Conservation (phyloP, 1,284 basidiomycete genomes). For the Ustilago loliicola region DNA sequence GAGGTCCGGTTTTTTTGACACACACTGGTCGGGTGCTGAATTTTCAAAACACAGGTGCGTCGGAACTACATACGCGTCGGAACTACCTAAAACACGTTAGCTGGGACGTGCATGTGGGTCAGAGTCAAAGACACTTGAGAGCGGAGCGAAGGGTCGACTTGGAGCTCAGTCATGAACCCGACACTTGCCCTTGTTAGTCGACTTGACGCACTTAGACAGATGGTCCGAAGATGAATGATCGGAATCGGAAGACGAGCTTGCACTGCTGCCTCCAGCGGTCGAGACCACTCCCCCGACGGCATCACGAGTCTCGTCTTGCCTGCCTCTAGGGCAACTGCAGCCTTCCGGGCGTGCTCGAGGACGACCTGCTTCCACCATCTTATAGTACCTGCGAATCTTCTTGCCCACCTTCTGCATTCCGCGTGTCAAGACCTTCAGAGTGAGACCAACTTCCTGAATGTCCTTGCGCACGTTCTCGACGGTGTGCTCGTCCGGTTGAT, state of each 20-base stretch:
- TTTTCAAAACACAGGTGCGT: no score
- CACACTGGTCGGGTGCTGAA: no score
- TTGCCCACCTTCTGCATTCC: conserved; percentile 16
- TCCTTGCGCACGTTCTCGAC: not conserved
- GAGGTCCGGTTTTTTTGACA: no score
- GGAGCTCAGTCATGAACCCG: not conserved
- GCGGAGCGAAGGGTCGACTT: no score
- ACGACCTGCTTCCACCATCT: conserved; percentile 1
- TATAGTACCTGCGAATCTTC: conserved; percentile 19
- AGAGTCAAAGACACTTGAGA: no score
- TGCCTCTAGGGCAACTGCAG: not conserved
- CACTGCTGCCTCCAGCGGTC: not conserved
- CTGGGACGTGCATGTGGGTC: no score
- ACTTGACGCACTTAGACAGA: conserved; percentile 3
- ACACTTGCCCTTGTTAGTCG: not conserved
- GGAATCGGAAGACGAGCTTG: not conserved
- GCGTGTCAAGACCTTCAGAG: conserved; percentile 1
- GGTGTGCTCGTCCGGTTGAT: no score
- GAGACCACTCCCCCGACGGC: not conserved
- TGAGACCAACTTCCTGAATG: not conserved
- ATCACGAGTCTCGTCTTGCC: conserved; percentile 10
- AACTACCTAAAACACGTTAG: no score
- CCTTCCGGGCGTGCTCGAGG: not conserved
- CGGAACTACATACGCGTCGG: no score
- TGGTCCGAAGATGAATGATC: conserved; percentile 7